Evolutionary conservation across 1,284 basidiomycete genomes (phyloP).

Genomic region (Pyrrhoderma noxium): DNA sequence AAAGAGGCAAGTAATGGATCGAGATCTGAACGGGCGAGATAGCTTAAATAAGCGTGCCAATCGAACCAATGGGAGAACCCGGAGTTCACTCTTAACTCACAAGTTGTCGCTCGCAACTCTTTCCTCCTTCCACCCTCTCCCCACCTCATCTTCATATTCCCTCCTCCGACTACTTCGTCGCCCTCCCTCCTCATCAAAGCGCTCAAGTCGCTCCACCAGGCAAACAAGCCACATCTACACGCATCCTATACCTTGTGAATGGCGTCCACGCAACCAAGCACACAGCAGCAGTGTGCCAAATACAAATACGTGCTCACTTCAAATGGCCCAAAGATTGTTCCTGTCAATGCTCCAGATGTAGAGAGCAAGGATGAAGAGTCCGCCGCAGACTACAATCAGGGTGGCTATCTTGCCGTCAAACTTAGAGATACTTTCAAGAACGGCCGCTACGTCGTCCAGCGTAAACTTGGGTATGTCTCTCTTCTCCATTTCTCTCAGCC

Average conservation of each 20-base stretch:
- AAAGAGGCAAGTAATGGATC: no score
- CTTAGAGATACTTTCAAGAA: slow-evolving; percentile 76
- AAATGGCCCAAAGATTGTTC: slow-evolving; percentile 59
- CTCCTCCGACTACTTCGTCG: slow-evolving; percentile 20
- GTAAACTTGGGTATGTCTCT: slow-evolving; percentile 69
- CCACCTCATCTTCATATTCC: slow-evolving; percentile 4
- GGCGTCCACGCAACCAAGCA: slow-evolving; percentile 37
- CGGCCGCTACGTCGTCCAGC: slow-evolving; percentile 69
- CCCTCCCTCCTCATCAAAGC: slow-evolving; percentile 10
- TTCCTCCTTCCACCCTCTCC: not conserved
- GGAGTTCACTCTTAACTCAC: no score
- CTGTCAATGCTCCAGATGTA: slow-evolving; percentile 44
- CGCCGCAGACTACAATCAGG: slow-evolving; percentile 71
- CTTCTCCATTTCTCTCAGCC: slow-evolving; percentile 16
- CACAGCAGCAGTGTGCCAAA: slow-evolving; percentile 52
- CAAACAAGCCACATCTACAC: not conserved
- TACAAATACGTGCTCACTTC: slow-evolving; percentile 68
- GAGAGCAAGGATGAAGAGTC: slow-evolving; percentile 68
- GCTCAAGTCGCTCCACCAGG: not conserved
- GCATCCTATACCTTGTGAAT: slow-evolving; percentile 31
- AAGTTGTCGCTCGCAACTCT: not conserved
- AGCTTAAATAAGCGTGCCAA: no score
- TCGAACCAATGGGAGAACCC: no score
- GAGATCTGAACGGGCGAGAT: no score
- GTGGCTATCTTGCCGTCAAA: slow-evolving; percentile 75